Conservation (phyloP, 176 grass and related monocot genomes). For the Hordeum vulgare region MorexV3_pseudomolecules_assembly NC_058524.1:18667788-18668287, state of each 20-base stretch:
- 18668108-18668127: constrained; percentile 73
- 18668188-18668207: rapidly evolving
- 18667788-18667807: rapidly evolving
- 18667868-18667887: constrained; percentile 66
- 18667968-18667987: constrained; percentile 96
- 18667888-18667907: constrained; percentile 94
- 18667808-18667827: constrained; percentile 63
- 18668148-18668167: not conserved
- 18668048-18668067: constrained; percentile 69
- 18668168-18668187: rapidly evolving
- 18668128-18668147: constrained; percentile 61
- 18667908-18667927: constrained; percentile 97
- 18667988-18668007: constrained; percentile 79
- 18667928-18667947: constrained; percentile 89
- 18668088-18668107: constrained; percentile 79
- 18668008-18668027: constrained; percentile 83
- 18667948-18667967: constrained; percentile 91
- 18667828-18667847: constrained; percentile 78
- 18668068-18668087: constrained; percentile 82
- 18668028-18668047: constrained; percentile 86
- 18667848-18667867: constrained; percentile 93
- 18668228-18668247: not conserved
- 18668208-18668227: not conserved
- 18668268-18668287: too few relatives aligned
- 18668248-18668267: not conserved